phyloP scores from a whole-genome alignment of 2,329 filamentous ascomycete species.

The Trichoderma endophyticum region DNA sequence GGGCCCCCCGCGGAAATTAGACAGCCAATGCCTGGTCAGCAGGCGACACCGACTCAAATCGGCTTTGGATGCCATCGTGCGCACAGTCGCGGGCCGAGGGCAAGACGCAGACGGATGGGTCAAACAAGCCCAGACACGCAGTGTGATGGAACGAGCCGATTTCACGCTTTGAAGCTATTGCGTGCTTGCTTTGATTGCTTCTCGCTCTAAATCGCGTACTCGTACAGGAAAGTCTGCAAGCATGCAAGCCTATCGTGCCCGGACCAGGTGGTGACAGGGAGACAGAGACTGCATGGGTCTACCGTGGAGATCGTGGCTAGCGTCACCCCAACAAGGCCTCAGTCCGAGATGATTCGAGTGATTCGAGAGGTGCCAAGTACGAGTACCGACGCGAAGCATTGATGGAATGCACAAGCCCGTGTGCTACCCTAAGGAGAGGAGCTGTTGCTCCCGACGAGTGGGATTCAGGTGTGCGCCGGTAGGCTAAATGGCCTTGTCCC shows the following conservation, averaged over 20 bases:
- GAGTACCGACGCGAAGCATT: slow-evolving; percentile 2
- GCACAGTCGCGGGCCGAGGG: neutral
- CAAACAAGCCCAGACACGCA: neutral
- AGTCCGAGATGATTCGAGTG: slow-evolving; percentile 9
- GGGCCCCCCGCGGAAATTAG: slow-evolving; percentile 14
- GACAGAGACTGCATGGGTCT: slow-evolving; percentile 6
- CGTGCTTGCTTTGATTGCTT: neutral
- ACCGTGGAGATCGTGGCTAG: slow-evolving; percentile 16
- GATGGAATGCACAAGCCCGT: neutral
- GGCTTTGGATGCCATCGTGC: neutral
- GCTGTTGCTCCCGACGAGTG: neutral
- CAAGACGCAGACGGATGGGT: neutral
- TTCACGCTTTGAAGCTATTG: neutral
- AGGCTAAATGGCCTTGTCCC: neutral
- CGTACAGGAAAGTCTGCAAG: slow-evolving; percentile 4
- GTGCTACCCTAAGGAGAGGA: neutral
- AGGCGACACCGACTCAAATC: slow-evolving; percentile 8
- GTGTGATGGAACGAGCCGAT: neutral
- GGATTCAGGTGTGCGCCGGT: neutral
- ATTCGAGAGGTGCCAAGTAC: neutral
- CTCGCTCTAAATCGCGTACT: neutral
- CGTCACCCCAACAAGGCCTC: slow-evolving; percentile 6
- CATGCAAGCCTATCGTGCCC: slow-evolving; percentile 5
- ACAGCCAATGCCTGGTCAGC: slow-evolving; percentile 5
- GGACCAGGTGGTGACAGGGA: slow-evolving; percentile 10